Conservation (phyloP, 345 rosid genomes). For the Trapa incisa region DNA sequence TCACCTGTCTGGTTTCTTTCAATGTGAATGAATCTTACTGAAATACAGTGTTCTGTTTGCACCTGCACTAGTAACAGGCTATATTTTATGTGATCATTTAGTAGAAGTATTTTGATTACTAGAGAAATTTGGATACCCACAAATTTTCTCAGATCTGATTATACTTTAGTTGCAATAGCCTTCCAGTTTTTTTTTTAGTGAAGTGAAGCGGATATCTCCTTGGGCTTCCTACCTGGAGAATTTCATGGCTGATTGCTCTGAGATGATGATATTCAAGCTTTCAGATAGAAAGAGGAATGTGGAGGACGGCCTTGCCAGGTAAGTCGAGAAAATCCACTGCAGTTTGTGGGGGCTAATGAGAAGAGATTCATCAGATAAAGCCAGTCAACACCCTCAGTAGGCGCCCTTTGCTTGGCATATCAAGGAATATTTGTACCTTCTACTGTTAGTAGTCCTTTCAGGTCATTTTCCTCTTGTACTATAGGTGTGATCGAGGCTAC, state of each 20-base stretch:
- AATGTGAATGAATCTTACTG: not conserved
- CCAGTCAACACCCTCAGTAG: not conserved
- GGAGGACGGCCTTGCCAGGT: not conserved
- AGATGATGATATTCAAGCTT: not conserved
- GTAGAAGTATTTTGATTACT: not conserved
- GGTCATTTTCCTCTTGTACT: not conserved
- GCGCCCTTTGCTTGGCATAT: not conserved
- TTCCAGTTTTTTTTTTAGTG: not conserved
- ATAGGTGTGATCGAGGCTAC: not conserved
- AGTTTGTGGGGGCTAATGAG: not conserved
- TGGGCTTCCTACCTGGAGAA: not conserved
- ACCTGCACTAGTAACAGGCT: not conserved
- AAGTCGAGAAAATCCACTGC: not conserved
- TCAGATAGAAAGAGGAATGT: not conserved
- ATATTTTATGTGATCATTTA: constrained; percentile 1
- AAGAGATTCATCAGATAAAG: not conserved
- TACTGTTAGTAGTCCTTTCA: not conserved
- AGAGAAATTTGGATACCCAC: not conserved
- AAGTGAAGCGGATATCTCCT: not conserved
- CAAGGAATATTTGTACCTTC: not conserved
- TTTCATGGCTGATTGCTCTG: not conserved
- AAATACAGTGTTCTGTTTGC: not conserved
- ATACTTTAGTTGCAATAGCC: not conserved
- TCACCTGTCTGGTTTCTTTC: not conserved
- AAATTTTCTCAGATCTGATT: not conserved